Conservation (phyloP, 441 rosid species). For the Arabidopsis hybrid region DNA sequence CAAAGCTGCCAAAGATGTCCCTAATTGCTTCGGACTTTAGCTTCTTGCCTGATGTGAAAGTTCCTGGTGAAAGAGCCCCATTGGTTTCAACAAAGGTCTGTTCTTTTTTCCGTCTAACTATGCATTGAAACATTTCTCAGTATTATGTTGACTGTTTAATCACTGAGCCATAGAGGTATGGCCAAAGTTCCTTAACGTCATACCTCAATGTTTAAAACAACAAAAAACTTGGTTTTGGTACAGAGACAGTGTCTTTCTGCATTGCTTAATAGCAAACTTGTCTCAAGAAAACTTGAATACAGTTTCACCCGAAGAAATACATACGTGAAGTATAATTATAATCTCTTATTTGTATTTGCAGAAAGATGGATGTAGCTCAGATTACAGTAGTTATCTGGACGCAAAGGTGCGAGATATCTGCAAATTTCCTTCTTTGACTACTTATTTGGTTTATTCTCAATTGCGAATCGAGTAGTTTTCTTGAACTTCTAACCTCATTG, state of each 20-base stretch:
- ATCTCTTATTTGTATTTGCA: slow-evolving; percentile 49
- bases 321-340: slow-evolving; percentile 17
- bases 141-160: slow-evolving; percentile 24
- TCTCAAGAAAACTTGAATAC: slow-evolving; percentile 5
- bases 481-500: neutral
- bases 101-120: slow-evolving; percentile 20
- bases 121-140: slow-evolving; percentile 20
- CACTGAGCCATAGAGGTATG: neutral
- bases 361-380: slow-evolving; percentile 90
- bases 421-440: slow-evolving; percentile 1
- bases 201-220: slow-evolving; percentile 20
- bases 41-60: slow-evolving; percentile 91
- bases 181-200: neutral
- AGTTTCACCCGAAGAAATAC: slow-evolving; percentile 6
- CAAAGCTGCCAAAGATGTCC: slow-evolving; percentile 92
- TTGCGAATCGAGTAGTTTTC: neutral
- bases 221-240: slow-evolving; percentile 10
- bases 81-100: slow-evolving; percentile 91
- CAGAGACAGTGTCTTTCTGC: neutral
- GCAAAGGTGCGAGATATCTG: slow-evolving; percentile 69
- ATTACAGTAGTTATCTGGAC: slow-evolving; percentile 82
- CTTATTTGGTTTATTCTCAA: slow-evolving; percentile 1
- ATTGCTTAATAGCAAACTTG: slow-evolving; percentile 16
- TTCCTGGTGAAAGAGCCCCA: slow-evolving; percentile 96
- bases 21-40: slow-evolving; percentile 93